Base-by-base conservation (phyloP, 306 rosid genomes). In the Lupinus albus region DNA sequence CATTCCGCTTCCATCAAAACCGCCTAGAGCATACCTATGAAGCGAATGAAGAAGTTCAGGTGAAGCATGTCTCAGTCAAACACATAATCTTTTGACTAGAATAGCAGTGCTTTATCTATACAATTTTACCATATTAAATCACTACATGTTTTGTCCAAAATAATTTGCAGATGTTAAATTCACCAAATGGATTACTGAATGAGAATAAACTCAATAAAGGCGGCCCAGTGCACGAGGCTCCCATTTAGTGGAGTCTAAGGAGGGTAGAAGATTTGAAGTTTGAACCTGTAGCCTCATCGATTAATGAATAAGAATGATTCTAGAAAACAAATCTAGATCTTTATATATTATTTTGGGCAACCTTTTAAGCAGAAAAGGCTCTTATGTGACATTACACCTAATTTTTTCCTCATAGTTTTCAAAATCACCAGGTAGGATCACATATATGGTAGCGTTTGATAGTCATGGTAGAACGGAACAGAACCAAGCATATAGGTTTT, bases 1-100 rank as follows among this genome's bases (percentile, higher is more conserved):
- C 87, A 86, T 87, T 8, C 59, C 7, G 4, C 15, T 6, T 54
- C 91, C 96, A 75, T 87, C 86, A 61, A 66, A 89, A 54, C 96
- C 96, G 5, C 96, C 95, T 6, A 87, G 50, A 4, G 88, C 89
- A 33, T 87, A 84, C 59, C 98, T 92, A 58, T 28, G 36, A 5
- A 53, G 64, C 21, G 76, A 45, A 80, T 42, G 55, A 18, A 61
- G 3, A 61, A 53, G 61, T 35, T 70, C 38, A 42, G 17, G 54
- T 1, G 35, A 72, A 16, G 5, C 38, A 4, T 3, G 61, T 16
- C 51, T 54, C 48, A 16, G 50, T 6, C 25, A 48, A 49, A 63
- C 35, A 65, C 9, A 17, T 5, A 33, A 33, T 33, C 7, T 1
- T 41, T 11, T 11, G 18, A 10, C 44, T 44, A 61, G 60, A 62